Percentiles rank a stretch among this genome's conserved stretches.
phyloP scores from a whole-genome alignment of 192 early-diverging fungal species.

The Phlyctochytrium arcticum region DNA sequence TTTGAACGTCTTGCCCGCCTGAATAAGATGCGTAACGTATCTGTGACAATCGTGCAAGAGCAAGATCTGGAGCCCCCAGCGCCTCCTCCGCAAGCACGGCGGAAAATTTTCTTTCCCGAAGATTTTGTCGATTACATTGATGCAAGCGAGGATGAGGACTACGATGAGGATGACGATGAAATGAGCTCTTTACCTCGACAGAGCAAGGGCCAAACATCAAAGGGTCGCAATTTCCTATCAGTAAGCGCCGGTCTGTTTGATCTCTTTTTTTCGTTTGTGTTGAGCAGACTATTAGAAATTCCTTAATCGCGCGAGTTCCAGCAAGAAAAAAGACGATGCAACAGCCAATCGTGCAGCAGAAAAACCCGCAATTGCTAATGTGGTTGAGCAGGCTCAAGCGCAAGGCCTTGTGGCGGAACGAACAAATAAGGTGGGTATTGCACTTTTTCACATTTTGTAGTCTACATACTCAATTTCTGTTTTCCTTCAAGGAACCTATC shows the following conservation, averaged over 20 bases:
- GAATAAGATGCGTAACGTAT: slow-evolving; percentile 71
- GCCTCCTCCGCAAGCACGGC: slow-evolving; percentile 3
- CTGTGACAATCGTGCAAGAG: slow-evolving; percentile 40
- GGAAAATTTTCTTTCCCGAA: slow-evolving; percentile 37
- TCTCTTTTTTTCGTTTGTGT: background rate
- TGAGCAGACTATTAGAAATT: slow-evolving; percentile 12
- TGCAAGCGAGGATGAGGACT: slow-evolving; percentile 39
- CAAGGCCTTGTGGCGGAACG: too few species aligned
- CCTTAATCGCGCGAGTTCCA: background rate
- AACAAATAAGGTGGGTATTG: background rate
- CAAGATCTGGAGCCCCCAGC: slow-evolving; percentile 30
- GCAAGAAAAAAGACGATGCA: slow-evolving; percentile 3
- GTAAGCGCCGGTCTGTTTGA: background rate
- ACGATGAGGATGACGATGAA: slow-evolving; percentile 32
- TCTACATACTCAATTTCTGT: background rate
- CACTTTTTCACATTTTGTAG: background rate
- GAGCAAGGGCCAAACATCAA: background rate
- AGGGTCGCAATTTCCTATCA: slow-evolving; percentile 11
- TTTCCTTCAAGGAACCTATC: slow-evolving; percentile 31
- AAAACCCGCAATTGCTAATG: background rate
- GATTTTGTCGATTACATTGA: slow-evolving; percentile 38
- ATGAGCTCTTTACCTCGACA: background rate
- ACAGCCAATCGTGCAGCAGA: background rate
- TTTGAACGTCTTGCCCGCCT: slow-evolving; percentile 73
- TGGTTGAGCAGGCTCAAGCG: background rate